Percentiles rank a stretch among this genome's conserved stretches.
Evolutionary conservation across 2,329 filamentous ascomycete genomes (phyloP).

Genomic region (Esteya vermicola): DNA sequence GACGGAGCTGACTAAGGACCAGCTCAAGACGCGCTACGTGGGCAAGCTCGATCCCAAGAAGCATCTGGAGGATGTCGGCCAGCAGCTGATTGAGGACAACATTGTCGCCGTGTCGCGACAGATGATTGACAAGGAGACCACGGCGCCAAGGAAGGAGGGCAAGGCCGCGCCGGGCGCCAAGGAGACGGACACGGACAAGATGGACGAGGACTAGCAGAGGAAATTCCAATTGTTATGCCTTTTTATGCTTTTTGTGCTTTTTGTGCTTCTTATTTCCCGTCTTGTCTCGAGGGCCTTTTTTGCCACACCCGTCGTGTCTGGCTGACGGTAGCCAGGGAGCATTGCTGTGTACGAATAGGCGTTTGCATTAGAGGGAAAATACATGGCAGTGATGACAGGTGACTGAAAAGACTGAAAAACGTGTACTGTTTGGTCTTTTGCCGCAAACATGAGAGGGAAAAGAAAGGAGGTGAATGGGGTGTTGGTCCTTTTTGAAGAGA

Average conservation of each 20-base stretch:
- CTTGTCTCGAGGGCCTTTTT: no score
- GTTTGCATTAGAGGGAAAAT: conserved; percentile 9
- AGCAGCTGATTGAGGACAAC: conserved; percentile 97
- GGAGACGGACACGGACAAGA: conserved; percentile 42
- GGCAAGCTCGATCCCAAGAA: conserved; percentile 99
- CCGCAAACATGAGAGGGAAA: no score
- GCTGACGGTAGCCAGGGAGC: neutral
- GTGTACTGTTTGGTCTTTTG: no score
- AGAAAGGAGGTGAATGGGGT: no score
- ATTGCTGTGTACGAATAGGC: conserved; percentile 14
- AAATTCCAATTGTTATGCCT: neutral
- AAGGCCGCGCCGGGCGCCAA: conserved; percentile 17
- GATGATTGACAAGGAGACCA: conserved; percentile 99
- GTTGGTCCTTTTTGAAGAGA: no score
- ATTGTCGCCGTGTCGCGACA: conserved; percentile 96
- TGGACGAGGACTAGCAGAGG: conserved; percentile 52
- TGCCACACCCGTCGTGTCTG: no score
- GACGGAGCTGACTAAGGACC: conserved; percentile 90
- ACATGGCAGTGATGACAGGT: neutral
- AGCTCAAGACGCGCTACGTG: conserved; percentile 96
- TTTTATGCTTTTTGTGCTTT: no score
- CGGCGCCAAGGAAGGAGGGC: conserved; percentile 67
- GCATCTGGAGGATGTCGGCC: conserved; percentile 91
- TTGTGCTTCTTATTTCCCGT: no score
- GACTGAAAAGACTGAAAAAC: no score